Evolutionary conservation across 2,329 filamentous ascomycete species (phyloP).

Genomic region (Scedosporium apiospermum): DNA sequence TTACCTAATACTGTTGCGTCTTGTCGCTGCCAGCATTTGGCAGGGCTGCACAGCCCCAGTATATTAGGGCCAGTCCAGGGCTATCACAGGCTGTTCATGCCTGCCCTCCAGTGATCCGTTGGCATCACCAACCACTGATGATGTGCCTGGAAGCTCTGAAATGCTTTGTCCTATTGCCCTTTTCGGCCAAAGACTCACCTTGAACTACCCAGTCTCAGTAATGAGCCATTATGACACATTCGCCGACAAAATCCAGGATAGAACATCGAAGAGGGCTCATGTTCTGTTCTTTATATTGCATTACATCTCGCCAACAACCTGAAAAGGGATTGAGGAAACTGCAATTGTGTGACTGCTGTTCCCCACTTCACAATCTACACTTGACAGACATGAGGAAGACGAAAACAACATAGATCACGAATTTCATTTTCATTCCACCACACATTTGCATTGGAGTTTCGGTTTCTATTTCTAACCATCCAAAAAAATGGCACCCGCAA

Average conservation of each 20-base stretch:
- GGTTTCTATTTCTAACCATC: background rate
- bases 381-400: background rate
- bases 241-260: background rate
- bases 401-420: too few species aligned
- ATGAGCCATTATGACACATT: background rate
- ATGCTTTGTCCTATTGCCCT: background rate
- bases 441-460: background rate
- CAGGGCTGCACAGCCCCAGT: too few species aligned
- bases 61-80: too few species aligned
- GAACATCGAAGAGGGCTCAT: background rate
- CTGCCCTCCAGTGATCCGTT: too few species aligned
- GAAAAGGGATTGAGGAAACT: too few species aligned
- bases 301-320: too few species aligned
- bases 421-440: background rate
- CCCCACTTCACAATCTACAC: background rate
- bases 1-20: too few species aligned
- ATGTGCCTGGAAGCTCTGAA: too few species aligned
- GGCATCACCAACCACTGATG: too few species aligned
- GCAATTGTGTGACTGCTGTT: background rate
- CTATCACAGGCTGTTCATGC: too few species aligned
- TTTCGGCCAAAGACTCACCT: background rate
- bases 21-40: too few species aligned
- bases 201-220: background rate
- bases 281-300: too few species aligned
- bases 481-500: constrained; percentile 20